Conservation (phyloP, 805 yeast genomes). For the Saccharomycopsis fermentans region DNA sequence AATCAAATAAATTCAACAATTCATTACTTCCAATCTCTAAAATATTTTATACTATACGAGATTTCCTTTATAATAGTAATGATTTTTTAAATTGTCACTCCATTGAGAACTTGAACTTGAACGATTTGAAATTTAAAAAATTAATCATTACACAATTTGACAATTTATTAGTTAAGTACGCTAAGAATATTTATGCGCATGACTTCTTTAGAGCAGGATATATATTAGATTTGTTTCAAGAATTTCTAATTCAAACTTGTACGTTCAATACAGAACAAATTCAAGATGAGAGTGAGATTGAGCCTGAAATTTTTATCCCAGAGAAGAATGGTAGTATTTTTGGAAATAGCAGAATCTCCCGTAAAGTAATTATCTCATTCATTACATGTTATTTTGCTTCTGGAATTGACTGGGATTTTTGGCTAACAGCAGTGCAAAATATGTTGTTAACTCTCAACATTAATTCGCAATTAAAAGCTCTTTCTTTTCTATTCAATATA, state of each 20-base stretch:
- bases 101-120: constrained; percentile 12
- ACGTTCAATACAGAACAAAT: constrained; percentile 24
- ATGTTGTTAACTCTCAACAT: constrained; percentile 57
- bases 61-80: constrained; percentile 24
- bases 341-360: background rate
- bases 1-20: constrained; percentile 7
- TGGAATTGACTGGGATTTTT: constrained; percentile 60
- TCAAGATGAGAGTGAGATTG: background rate
- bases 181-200: constrained; percentile 29
- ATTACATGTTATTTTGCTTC: constrained; percentile 15
- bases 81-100: constrained; percentile 16
- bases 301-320: background rate
- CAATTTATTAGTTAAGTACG: constrained; percentile 27
- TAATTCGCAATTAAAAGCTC: constrained; percentile 49
- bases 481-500: constrained; percentile 58
- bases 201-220: constrained; percentile 32
- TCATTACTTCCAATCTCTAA: constrained; percentile 23
- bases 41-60: constrained; percentile 28
- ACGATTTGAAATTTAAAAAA: constrained; percentile 21
- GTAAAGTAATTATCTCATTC: background rate
- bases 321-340: background rate
- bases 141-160: constrained; percentile 25
- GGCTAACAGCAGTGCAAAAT: constrained; percentile 51
- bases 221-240: constrained; percentile 32
- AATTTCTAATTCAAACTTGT: constrained; percentile 21